Conservation (phyloP, 768 basidiomycete species). For the Suillus americanus region DNA sequence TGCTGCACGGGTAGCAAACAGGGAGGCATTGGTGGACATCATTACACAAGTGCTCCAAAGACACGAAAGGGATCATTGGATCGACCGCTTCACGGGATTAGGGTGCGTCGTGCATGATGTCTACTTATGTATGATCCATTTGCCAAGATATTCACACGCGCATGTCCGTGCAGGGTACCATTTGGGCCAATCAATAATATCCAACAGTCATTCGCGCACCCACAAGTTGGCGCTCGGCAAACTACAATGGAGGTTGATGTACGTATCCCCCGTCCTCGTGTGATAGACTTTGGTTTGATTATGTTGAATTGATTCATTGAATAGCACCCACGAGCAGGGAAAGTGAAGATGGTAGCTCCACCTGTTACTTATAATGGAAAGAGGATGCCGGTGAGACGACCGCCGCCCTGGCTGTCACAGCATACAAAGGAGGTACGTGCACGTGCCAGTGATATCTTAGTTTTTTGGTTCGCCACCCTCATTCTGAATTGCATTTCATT, state of each 20-base stretch:
- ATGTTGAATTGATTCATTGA: background rate
- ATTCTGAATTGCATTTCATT: background rate
- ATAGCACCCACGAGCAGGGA: slow-evolving; percentile 74
- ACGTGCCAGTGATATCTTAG: background rate
- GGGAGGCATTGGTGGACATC: slow-evolving; percentile 63
- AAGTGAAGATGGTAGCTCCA: slow-evolving; percentile 76
- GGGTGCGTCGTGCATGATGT: slow-evolving; percentile 52
- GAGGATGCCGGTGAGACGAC: slow-evolving; percentile 68
- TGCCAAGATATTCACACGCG: slow-evolving; percentile 11
- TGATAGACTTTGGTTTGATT: slow-evolving; percentile 11
- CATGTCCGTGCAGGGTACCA: slow-evolving; percentile 53
- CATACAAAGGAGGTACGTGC: slow-evolving; percentile 71
- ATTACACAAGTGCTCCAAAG: slow-evolving; percentile 63
- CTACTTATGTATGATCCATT: slow-evolving; percentile 6
- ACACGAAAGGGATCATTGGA: slow-evolving; percentile 70
- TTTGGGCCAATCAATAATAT: slow-evolving; percentile 95
- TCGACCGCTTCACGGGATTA: slow-evolving; percentile 68
- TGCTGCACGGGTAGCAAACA: slow-evolving; percentile 70
- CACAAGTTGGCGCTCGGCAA: slow-evolving; percentile 75
- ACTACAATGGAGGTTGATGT: slow-evolving; percentile 80
- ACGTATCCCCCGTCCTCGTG: slow-evolving; percentile 37
- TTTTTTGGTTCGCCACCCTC: background rate
- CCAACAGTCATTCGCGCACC: slow-evolving; percentile 84
- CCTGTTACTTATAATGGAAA: slow-evolving; percentile 80
- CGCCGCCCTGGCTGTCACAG: slow-evolving; percentile 88